phyloP scores from a whole-genome alignment of 106 monocot genomes.

The Platanthera zijinensis region DNA sequence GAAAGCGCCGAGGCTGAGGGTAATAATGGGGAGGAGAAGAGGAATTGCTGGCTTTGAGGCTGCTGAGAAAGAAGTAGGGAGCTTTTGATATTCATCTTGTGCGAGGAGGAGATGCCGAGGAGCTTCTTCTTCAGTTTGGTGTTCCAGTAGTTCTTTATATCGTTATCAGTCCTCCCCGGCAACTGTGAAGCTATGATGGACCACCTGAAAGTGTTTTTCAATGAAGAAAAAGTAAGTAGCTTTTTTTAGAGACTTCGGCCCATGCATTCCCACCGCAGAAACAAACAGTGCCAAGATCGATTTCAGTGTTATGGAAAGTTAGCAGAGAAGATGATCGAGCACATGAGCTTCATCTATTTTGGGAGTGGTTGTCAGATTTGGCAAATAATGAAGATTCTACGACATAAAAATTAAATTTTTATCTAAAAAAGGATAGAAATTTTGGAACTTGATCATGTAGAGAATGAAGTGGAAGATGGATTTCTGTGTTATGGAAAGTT shows the following conservation, averaged over 20 bases:
- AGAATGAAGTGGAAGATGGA: too few relatives aligned
- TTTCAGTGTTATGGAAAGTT: not conserved
- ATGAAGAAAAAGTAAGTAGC: not conserved
- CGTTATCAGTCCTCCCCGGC: constrained; percentile 28
- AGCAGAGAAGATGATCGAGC: too few relatives aligned
- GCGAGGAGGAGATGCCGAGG: constrained; percentile 1
- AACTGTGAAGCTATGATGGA: constrained; percentile 28
- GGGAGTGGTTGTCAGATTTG: too few relatives aligned
- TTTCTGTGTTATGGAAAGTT: not conserved
- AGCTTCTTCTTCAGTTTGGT: constrained; percentile 35
- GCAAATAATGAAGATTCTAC: too few relatives aligned
- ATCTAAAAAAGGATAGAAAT: too few relatives aligned
- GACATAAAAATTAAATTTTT: too few relatives aligned
- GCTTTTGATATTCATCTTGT: not conserved
- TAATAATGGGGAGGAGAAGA: constrained; percentile 1
- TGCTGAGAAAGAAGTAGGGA: not conserved
- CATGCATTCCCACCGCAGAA: too few relatives aligned
- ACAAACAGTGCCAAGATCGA: too few relatives aligned
- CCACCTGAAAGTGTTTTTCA: constrained; percentile 14
- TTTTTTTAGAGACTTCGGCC: too few relatives aligned
- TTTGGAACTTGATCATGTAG: too few relatives aligned
- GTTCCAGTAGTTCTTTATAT: constrained; percentile 35
- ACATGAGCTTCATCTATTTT: too few relatives aligned
- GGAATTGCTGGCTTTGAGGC: not conserved
- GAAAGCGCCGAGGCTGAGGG: not conserved